Conservation (phyloP, 179 eudicot species). For the Carnegiea gigantea region DNA sequence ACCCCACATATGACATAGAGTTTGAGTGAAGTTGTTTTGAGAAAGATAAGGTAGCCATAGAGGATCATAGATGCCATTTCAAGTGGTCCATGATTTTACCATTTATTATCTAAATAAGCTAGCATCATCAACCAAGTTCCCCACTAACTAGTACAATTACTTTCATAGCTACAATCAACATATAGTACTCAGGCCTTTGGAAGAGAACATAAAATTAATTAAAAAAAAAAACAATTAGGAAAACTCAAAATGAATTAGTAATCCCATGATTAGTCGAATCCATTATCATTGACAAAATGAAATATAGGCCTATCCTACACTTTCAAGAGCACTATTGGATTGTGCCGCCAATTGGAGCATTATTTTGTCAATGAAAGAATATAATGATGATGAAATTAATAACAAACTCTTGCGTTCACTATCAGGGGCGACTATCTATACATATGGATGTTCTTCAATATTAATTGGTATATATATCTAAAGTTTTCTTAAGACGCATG, state of each 20-base stretch:
- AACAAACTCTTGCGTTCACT: too few relatives aligned
- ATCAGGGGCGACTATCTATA: too few relatives aligned
- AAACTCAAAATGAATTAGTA: background rate
- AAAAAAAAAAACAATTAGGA: background rate
- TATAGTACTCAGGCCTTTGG: background rate
- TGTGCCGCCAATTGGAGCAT: background rate
- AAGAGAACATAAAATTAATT: too few relatives aligned
- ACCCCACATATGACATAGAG: background rate
- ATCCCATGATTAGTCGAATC: conserved; percentile 8
- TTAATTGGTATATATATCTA: too few relatives aligned
- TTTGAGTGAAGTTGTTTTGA: background rate
- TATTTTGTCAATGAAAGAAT: background rate
- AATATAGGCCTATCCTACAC: background rate
- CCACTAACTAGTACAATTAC: background rate
- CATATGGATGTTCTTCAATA: too few relatives aligned
- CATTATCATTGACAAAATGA: background rate
- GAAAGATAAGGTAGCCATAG: background rate
- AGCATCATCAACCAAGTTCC: background rate
- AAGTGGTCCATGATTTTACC: background rate
- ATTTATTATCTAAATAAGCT: conserved; percentile 1
- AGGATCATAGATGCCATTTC: background rate
- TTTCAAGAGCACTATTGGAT: background rate
- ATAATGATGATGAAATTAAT: too few relatives aligned
- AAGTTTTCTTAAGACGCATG: too few relatives aligned
- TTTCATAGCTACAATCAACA: background rate